These are phyloP conservation scores for Backusella tuberculispora DNA, from an alignment of 192 early-diverging fungal genomes.

Conservation along the genomic window DNA sequence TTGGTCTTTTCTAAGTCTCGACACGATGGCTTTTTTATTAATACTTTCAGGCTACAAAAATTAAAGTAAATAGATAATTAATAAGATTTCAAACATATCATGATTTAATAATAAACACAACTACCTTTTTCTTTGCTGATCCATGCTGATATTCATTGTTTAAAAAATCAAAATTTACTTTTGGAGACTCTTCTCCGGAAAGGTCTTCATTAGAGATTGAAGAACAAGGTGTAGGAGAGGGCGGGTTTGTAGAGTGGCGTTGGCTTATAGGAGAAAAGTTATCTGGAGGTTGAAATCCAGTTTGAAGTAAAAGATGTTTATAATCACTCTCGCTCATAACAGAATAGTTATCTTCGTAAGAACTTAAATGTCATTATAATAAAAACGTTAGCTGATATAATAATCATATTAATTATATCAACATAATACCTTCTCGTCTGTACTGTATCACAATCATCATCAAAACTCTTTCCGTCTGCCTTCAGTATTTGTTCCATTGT, in stretches of 20 bases:
- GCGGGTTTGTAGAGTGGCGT: conserved; percentile 3
- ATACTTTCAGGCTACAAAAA: conserved; percentile 8
- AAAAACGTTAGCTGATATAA: not conserved
- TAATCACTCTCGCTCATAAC: not conserved
- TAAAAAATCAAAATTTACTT: not conserved
- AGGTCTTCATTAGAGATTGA: not conserved
- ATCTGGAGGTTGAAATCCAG: conserved; percentile 2
- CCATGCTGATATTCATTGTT: not conserved
- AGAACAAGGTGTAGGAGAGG: conserved; percentile 13
- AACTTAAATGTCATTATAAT: not conserved
- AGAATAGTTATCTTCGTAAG: not conserved
- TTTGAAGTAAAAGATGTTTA: conserved; percentile 11
- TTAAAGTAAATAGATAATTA: not conserved
- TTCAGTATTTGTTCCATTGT: conserved; percentile 29
- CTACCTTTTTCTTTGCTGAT: conserved; percentile 18
- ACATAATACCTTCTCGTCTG: conserved; percentile 12
- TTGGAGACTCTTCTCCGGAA: not conserved
- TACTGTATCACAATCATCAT: conserved; percentile 6
- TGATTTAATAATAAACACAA: too few relatives aligned
- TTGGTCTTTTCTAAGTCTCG: conserved; percentile 50
- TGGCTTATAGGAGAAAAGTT: not conserved
- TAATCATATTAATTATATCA: not conserved
- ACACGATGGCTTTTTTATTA: conserved; percentile 48
- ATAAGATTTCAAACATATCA: not conserved
- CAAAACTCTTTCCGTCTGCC: conserved; percentile 15